Evolutionary conservation across 306 rosid species (phyloP), one percentile per base, ranked within the genome.

Genomic region (Prunus padus): DNA sequence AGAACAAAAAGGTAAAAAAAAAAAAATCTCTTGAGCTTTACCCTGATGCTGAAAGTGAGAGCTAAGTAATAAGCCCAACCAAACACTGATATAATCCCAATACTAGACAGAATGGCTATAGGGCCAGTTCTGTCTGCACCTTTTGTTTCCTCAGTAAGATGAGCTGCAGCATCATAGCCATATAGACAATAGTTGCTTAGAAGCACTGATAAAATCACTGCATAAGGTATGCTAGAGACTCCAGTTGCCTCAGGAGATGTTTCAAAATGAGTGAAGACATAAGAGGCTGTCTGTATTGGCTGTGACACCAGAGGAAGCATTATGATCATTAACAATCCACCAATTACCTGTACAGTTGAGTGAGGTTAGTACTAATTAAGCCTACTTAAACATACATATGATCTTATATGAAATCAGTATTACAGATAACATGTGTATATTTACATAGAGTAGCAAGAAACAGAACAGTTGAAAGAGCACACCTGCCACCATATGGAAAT

Each of bases 401-500:
- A 37, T 37, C 42, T 37, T 37, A 37, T 7, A 37, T 37, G 42
- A 37, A 6, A 37, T 7, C 42, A 37, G 42, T 37, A 46, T 46
- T 46, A 9, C 42, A 46, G 16, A 11, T 13, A 10, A 10, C 51
- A 37, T 66, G 54, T 66, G 54, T 22, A 11, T 11, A 26, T 44
- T 12, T 52, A 14, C n/a, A 4, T 7, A 44, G 22, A 44, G 25
- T 44, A 23, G 37, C 31, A 3, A 67, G 31, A 54, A 52, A 5
- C 15, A 20, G 1, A 1, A 10, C 15, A 52, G 22, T 26, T 25
- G 30, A 74, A 74, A 60, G 77, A 26, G 65, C 57, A 10, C 10
- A 79, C 83, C 83, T 79, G 83, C 83, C 78, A 79, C 75, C 69
- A 73, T 10, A 79, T 73, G 61, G 83, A 79, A 69, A 79, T 73